Percentiles rank a stretch among this genome's conserved stretches.
Conservation (phyloP, 768 basidiomycete genomes). For the Strobilomyces confusus region DNA sequence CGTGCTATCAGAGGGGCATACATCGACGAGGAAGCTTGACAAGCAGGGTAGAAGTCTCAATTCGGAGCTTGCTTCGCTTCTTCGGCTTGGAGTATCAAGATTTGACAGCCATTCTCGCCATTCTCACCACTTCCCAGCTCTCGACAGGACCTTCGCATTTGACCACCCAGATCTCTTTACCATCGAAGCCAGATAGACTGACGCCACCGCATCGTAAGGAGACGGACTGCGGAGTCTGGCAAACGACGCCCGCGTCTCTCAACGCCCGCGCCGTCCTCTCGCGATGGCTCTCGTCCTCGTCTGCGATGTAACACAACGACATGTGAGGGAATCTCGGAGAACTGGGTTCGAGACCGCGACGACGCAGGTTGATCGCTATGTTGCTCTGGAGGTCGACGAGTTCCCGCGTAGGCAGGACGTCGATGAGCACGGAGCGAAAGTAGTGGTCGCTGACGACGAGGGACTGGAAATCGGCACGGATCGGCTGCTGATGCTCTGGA, state of each 20-base stretch:
- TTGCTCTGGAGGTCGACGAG: slow-evolving; percentile 46
- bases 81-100: background rate
- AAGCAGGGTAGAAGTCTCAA: no score
- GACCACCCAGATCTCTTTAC: slow-evolving; percentile 55
- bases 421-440: slow-evolving; percentile 67
- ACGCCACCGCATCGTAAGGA: slow-evolving; percentile 22
- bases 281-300: slow-evolving; percentile 59
- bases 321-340: slow-evolving; percentile 68
- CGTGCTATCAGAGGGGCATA: no score
- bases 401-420: slow-evolving; percentile 42
- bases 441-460: slow-evolving; percentile 59
- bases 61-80: background rate
- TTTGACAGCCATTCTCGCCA: slow-evolving; percentile 18
- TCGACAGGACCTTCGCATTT: slow-evolving; percentile 58
- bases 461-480: slow-evolving; percentile 48
- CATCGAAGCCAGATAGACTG: slow-evolving; percentile 42
- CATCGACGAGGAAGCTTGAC: no score
- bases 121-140: slow-evolving; percentile 50
- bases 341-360: slow-evolving; percentile 35
- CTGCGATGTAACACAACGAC: slow-evolving; percentile 69
- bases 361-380: slow-evolving; percentile 37
- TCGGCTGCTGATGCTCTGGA: slow-evolving; percentile 29
- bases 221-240: slow-evolving; percentile 25
- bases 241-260: slow-evolving; percentile 33
- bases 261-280: slow-evolving; percentile 43